Conservation (phyloP, 2,329 filamentous ascomycete species). For the Hypoxylon sp. region DNA sequence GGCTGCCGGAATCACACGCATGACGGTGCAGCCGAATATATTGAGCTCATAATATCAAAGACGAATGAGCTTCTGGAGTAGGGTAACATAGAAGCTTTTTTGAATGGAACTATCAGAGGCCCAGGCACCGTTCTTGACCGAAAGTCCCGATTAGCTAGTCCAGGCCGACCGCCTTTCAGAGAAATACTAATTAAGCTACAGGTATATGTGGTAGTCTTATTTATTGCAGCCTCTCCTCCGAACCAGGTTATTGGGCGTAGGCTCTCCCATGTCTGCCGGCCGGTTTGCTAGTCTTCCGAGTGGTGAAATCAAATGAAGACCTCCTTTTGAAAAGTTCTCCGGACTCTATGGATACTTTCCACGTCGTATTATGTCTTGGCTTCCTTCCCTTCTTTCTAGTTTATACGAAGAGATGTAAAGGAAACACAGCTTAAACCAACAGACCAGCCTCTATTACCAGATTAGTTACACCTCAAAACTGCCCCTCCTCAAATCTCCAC, state of each 20-base stretch:
- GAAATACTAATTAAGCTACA: slow-evolving; percentile 17
- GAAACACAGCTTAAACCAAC: slow-evolving; percentile 17
- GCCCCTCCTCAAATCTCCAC: slow-evolving; percentile 34
- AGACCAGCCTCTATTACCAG: slow-evolving; percentile 17
- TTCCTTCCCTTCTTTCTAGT: slow-evolving; percentile 17
- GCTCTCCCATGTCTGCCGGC: slow-evolving; percentile 19
- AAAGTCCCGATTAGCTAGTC: slow-evolving; percentile 24
- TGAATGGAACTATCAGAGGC: slow-evolving; percentile 29
- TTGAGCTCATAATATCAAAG: slow-evolving; percentile 33
- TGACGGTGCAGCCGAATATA: slow-evolving; percentile 37
- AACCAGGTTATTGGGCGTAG: slow-evolving; percentile 39
- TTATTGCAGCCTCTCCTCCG: slow-evolving; percentile 38
- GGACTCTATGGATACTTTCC: slow-evolving; percentile 8
- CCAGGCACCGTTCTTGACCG: slow-evolving; percentile 15
- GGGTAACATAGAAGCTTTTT: slow-evolving; percentile 26
- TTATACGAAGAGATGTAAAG: slow-evolving; percentile 16
- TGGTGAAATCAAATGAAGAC: slow-evolving; percentile 26
- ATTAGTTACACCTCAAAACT: slow-evolving; percentile 12
- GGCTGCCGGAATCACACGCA: slow-evolving; percentile 23
- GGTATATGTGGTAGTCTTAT: slow-evolving; percentile 40
- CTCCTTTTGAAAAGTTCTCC: slow-evolving; percentile 15
- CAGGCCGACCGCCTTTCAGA: slow-evolving; percentile 9
- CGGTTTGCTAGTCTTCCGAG: slow-evolving; percentile 25
- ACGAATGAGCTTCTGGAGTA: slow-evolving; percentile 28
- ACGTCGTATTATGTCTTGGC: slow-evolving; percentile 1